Percentiles rank a stretch among this genome's conserved stretches.
Evolutionary conservation across 768 basidiomycete species (phyloP).

Genomic region (Amanita phalloides): DNA sequence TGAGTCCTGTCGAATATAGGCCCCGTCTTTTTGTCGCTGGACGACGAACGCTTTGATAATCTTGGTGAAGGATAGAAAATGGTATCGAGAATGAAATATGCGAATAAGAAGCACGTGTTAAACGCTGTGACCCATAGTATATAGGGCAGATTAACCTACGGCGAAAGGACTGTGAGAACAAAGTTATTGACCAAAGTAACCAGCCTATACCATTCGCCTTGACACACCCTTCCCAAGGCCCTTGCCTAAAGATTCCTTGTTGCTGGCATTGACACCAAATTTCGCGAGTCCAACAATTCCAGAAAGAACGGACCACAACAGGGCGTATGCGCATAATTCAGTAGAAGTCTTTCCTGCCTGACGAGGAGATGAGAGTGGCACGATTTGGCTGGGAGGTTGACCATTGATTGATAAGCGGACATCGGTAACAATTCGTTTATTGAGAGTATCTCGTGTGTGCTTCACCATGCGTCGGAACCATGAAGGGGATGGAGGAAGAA

Average conservation of each 20-base stretch:
- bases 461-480: conserved; percentile 51
- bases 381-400: background rate
- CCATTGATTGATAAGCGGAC: conserved; percentile 4
- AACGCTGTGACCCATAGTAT: conserved; percentile 83
- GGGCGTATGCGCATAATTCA: conserved; percentile 66
- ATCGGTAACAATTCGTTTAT: conserved; percentile 10
- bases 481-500: conserved; percentile 71
- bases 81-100: conserved; percentile 71
- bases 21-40: conserved; percentile 9
- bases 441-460: conserved; percentile 9
- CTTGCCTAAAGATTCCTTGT: conserved; percentile 11
- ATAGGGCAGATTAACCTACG: conserved; percentile 80
- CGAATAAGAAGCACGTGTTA: conserved; percentile 78
- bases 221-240: conserved; percentile 19
- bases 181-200: background rate
- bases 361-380: conserved; percentile 24
- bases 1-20: background rate
- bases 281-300: conserved; percentile 23
- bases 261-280: conserved; percentile 24
- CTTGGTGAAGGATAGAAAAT: conserved; percentile 44
- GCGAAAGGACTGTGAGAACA: background rate
- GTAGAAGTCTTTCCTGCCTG: conserved; percentile 66
- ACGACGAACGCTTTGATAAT: conserved; percentile 7
- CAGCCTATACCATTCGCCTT: conserved; percentile 30
- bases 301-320: conserved; percentile 69